Evolutionary conservation across 768 basidiomycete genomes (phyloP).

Genomic region (Boletus eberwhitei): DNA sequence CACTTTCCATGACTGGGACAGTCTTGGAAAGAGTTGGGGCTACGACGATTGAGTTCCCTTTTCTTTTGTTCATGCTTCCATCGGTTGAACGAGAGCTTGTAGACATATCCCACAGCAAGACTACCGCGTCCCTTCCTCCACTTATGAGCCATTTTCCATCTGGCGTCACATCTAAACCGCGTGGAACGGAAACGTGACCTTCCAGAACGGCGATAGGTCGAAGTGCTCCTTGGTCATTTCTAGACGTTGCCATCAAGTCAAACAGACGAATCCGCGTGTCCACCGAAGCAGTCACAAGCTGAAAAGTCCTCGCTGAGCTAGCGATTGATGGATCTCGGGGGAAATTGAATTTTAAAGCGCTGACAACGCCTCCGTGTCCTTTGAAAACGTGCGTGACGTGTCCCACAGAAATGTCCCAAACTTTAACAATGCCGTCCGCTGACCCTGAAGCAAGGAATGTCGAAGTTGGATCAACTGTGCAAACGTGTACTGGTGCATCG

Average conservation of each 20-base stretch:
- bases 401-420: slow-evolving; percentile 88
- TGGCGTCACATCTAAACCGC: slow-evolving; percentile 78
- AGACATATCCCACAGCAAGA: slow-evolving; percentile 85
- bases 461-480: slow-evolving; percentile 78
- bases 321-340: slow-evolving; percentile 56
- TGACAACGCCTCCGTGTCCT: slow-evolving; percentile 97
- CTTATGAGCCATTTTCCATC: slow-evolving; percentile 91
- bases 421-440: slow-evolving; percentile 94
- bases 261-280: slow-evolving; percentile 93
- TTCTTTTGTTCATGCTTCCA: slow-evolving; percentile 28
- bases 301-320: slow-evolving; percentile 53
- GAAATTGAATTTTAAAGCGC: slow-evolving; percentile 83
- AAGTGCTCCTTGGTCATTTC: slow-evolving; percentile 51
- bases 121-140: slow-evolving; percentile 90
- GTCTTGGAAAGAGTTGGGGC: slow-evolving; percentile 70
- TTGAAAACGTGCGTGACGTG: slow-evolving; percentile 93
- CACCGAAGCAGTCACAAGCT: slow-evolving; percentile 85
- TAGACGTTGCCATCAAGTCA: slow-evolving; percentile 68
- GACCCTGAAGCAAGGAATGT: slow-evolving; percentile 93
- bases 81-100: background rate
- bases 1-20: slow-evolving; percentile 76
- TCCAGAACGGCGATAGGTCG: slow-evolving; percentile 83
- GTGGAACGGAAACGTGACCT: slow-evolving; percentile 92
- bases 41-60: slow-evolving; percentile 44
- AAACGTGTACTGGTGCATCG: slow-evolving; percentile 91